Base-by-base conservation (phyloP, 2,329 filamentous ascomycete species). In the Paracoccidioides lutzii region DNA sequence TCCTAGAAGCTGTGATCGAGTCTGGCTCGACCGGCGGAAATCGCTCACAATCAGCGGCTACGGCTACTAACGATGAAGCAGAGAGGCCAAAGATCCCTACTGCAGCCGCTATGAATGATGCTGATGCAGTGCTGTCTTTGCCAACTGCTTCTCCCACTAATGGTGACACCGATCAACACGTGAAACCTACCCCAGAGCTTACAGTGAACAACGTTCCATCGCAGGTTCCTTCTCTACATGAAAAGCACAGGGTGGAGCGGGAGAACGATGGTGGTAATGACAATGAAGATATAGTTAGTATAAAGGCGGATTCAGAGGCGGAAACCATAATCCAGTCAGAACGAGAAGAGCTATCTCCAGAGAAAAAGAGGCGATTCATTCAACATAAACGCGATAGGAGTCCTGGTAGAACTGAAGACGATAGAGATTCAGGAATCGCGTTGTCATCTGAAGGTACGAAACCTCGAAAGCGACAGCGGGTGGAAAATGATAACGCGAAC, bases 311-410 rank as follows among this genome's bases (percentile, higher is more conserved):
- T 62, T 76, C 73, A 46, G 74, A 76, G 65, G 74, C 74, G 54
- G 74, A 76, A 63, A 76, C 74, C 22, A 73, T 75, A 57, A 76
- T 76, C 55, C 73, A 76, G 61, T 76, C 71, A 10, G 71, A 71
- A 54, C 70, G 71, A 33, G 71, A 74, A 43, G 71, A 74, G 60
- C 59, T 73, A 55, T 74, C 74, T 5, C 73, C 74, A 4, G 71
- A 75, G 63, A 75, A 76, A 65, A 72, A 71, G 62, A 69, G 69
- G 57, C 71, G 70, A 56, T 66, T 67, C 56, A 70, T 72, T 53
- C 63, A 67, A 46, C 71, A 73, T 62, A 66, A 71, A 54, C 65
- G 65, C 52, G 43, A 49, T 28, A 48, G 35, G 53, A 56, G 55
- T 43, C 35, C 10, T 37, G 57, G 33, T 22, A 58, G 46, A 52